A percentile compares a stretch with the other conserved stretches of the same genome.
phyloP scores from a whole-genome alignment of 2,329 filamentous ascomycete species.

The Penicillium freii region DNA sequence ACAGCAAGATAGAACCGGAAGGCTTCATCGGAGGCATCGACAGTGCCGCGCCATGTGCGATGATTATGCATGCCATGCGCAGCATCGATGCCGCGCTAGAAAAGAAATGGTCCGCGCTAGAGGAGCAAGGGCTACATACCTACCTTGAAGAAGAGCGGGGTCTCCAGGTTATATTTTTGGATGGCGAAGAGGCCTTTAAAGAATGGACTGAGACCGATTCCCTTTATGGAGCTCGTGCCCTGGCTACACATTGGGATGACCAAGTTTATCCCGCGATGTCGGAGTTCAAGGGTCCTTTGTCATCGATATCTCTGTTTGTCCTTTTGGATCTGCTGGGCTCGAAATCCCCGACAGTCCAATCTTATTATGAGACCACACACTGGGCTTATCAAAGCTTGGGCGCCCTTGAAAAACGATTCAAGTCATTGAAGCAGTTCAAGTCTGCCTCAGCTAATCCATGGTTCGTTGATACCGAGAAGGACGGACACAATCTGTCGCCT shows the following conservation, averaged over 20 bases:
- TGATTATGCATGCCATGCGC: constrained; percentile 78
- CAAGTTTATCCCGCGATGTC: constrained; percentile 67
- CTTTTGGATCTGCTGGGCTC: constrained; percentile 86
- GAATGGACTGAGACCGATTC: constrained; percentile 79
- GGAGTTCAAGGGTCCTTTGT: constrained; percentile 70
- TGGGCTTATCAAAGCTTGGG: constrained; percentile 86
- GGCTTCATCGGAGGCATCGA: constrained; percentile 94
- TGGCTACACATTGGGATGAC: constrained; percentile 79
- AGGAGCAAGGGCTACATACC: constrained; percentile 53
- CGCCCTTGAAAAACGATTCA: constrained; percentile 69
- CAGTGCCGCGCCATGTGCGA: constrained; percentile 89
- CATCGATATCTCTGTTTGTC: constrained; percentile 82
- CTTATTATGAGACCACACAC: constrained; percentile 85
- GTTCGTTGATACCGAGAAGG: constrained; percentile 62
- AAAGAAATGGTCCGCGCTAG: constrained; percentile 75
- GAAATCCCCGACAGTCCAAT: constrained; percentile 67
- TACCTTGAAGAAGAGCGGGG: constrained; percentile 72
- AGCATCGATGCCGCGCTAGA: constrained; percentile 77
- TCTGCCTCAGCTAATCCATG: constrained; percentile 57
- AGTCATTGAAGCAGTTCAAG: constrained; percentile 64
- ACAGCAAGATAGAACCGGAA: constrained; percentile 73
- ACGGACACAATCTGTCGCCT: constrained; percentile 48
- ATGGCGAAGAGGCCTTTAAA: constrained; percentile 91
- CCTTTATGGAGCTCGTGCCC: constrained; percentile 78
- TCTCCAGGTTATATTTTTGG: constrained; percentile 83